phyloP scores from a whole-genome alignment of 2,329 filamentous ascomycete genomes.

The Beauveria australis region DNA sequence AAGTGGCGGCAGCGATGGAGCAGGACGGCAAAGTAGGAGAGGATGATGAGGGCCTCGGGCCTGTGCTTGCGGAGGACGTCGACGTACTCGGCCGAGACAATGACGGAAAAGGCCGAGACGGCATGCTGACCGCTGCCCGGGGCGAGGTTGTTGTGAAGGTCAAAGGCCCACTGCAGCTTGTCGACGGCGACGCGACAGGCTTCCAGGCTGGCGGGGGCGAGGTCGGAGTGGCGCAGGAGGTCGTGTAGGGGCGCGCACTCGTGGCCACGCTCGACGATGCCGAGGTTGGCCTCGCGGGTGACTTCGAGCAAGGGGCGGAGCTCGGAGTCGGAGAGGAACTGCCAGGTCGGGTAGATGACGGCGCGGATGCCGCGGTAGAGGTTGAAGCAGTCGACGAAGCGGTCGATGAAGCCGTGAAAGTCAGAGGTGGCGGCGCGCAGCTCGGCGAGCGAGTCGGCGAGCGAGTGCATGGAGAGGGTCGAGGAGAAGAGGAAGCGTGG shows the following conservation, averaged over 20 bases:
- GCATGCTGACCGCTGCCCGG: constrained; percentile 10
- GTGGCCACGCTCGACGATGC: constrained; percentile 4
- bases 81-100: constrained; percentile 23
- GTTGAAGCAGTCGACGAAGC: constrained; percentile 12
- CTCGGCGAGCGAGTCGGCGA: constrained; percentile 37
- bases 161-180: constrained; percentile 13
- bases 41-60: constrained; percentile 31
- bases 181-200: constrained; percentile 13
- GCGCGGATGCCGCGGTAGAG: constrained; percentile 11
- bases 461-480: constrained; percentile 36
- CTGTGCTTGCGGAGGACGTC: constrained; percentile 24
- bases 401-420: constrained; percentile 12
- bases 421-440: constrained; percentile 25
- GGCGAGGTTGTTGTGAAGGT: constrained; percentile 11
- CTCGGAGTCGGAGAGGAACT: constrained; percentile 12
- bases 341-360: constrained; percentile 10
- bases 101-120: constrained; percentile 13
- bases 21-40: constrained; percentile 35
- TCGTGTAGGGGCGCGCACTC: constrained; percentile 7
- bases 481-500: constrained; percentile 38
- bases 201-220: constrained; percentile 8
- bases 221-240: constrained; percentile 7
- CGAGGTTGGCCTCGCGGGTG: constrained; percentile 9
- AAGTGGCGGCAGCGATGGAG: constrained; percentile 26
- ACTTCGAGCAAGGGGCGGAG: constrained; percentile 8